These are phyloP conservation scores for Rhododendron griersonianum DNA, from an alignment of 148 eudicot genomes.

Conservation along the genomic window DNA sequence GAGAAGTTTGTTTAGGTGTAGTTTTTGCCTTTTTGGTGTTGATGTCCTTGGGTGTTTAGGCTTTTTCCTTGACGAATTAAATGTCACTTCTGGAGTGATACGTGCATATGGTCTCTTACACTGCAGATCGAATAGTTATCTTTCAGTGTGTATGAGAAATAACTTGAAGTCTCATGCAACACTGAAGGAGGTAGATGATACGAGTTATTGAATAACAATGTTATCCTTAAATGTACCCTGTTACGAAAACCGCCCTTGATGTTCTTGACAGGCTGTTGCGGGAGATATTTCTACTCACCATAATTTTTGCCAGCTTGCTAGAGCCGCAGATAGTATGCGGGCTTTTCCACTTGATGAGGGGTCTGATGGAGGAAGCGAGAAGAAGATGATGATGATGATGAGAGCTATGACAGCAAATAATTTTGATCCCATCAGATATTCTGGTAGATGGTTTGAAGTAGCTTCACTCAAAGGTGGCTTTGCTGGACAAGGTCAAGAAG, in stretches of 20 bases:
- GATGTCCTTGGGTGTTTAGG: neutral
- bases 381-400: constrained; percentile 43
- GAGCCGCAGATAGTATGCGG: constrained; percentile 27
- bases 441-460: constrained; percentile 99
- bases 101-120: neutral
- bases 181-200: neutral
- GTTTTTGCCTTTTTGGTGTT: neutral
- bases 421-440: constrained; percentile 80
- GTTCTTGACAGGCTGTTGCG: constrained; percentile 51
- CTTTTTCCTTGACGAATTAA: neutral
- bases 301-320: constrained; percentile 56
- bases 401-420: constrained; percentile 77
- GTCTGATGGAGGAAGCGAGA: constrained; percentile 34
- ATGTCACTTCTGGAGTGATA: neutral
- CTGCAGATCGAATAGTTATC: neutral
- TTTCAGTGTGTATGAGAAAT: neutral
- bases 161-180: neutral
- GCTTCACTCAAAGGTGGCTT: constrained; percentile 95
- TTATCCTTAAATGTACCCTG: neutral
- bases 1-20: neutral
- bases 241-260: neutral
- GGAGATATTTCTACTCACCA: constrained; percentile 32
- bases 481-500: constrained; percentile 96
- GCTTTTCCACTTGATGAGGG: constrained; percentile 57
- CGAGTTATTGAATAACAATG: neutral